phyloP scores from a whole-genome alignment of 2,329 filamentous ascomycete genomes.

The Calonectria ilicicola region DNA sequence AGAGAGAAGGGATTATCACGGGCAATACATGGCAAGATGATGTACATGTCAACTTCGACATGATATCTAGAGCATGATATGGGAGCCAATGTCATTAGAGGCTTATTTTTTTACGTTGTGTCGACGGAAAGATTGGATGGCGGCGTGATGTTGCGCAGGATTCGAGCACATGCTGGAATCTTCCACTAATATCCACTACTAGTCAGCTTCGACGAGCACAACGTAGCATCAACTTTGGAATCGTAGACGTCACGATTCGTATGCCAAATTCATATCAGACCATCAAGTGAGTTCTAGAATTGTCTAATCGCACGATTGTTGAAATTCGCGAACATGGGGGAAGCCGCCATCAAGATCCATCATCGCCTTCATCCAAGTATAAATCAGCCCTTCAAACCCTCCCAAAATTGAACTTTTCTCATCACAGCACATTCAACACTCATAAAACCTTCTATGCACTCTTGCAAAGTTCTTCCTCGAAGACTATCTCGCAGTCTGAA shows the following conservation, averaged over 20 bases:
- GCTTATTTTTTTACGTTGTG: not conserved
- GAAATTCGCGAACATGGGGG: slow-evolving; percentile 32
- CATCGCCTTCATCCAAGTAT: slow-evolving; percentile 39
- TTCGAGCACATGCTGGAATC: slow-evolving; percentile 10
- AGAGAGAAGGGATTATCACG: not conserved
- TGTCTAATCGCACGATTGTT: slow-evolving; percentile 29
- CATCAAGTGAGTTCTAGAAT: slow-evolving; percentile 41
- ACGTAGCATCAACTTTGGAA: slow-evolving; percentile 30
- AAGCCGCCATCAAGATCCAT: slow-evolving; percentile 27
- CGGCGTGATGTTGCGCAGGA: not conserved
- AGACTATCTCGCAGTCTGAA: slow-evolving; percentile 44
- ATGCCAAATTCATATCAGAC: slow-evolving; percentile 18
- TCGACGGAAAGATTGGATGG: not conserved
- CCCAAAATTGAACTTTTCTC: slow-evolving; percentile 30
- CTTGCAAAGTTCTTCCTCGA: slow-evolving; percentile 39
- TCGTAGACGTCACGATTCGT: slow-evolving; percentile 15
- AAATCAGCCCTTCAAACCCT: slow-evolving; percentile 41
- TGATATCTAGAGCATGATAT: not conserved
- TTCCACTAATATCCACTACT: slow-evolving; percentile 37
- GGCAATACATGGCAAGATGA: not conserved
- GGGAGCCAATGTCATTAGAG: not conserved
- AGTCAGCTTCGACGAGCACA: slow-evolving; percentile 27
- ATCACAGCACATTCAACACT: slow-evolving; percentile 45
- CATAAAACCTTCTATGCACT: slow-evolving; percentile 37
- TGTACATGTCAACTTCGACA: not conserved